Evolutionary conservation across 202 grass and related monocot genomes (phyloP).

Genomic region (Eragrostis tef): DNA sequence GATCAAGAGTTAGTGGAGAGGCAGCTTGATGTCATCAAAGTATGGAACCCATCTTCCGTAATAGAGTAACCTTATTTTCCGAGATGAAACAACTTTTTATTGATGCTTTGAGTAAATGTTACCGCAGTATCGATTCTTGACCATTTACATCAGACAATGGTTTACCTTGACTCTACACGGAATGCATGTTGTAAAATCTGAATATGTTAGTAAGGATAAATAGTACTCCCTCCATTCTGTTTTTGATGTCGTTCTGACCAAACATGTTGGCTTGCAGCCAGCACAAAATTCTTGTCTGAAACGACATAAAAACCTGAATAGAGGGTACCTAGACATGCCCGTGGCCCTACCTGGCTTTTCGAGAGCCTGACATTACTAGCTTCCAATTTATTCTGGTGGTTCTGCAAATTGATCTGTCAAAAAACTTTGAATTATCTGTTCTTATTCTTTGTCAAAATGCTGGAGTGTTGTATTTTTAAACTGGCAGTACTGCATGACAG

Average conservation of each 20-base stretch:
- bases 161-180: neutral
- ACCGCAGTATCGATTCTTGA: neutral
- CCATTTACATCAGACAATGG: conserved; percentile 37
- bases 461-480: neutral
- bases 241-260: too few relatives aligned
- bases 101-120: conserved; percentile 19
- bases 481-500: neutral
- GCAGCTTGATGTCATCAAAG: conserved; percentile 93
- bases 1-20: conserved; percentile 91
- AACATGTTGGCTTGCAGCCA: too few relatives aligned
- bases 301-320: too few relatives aligned
- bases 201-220: neutral
- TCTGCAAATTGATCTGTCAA: conserved; percentile 1
- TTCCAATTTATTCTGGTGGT: neutral
- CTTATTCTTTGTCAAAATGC: conserved; percentile 9
- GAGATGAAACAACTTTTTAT: conserved; percentile 3
- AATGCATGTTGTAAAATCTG: conserved; percentile 23
- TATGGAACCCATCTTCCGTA: conserved; percentile 37
- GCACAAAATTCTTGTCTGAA: too few relatives aligned
- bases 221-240: neutral
- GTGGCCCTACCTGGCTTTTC: neutral
- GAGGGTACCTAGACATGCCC: neutral
- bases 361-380: neutral
- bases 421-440: neutral
- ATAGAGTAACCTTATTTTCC: neutral